Conservation (phyloP, 192 early-diverging fungal species). For the Entomortierella parvispora region DNA sequence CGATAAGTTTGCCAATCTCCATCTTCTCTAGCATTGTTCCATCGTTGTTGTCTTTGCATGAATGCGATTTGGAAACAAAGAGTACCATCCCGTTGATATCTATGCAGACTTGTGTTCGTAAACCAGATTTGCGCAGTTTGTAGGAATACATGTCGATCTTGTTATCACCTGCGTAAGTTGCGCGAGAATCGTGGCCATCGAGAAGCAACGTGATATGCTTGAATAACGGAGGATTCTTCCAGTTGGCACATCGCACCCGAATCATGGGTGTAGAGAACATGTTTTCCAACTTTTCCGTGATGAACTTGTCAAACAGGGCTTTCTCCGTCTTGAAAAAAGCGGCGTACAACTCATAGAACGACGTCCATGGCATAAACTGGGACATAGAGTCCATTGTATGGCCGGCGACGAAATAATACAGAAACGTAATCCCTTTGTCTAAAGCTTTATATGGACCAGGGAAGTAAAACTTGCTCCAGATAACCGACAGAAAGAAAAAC, state of each 20-base stretch:
- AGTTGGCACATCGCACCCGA: not conserved
- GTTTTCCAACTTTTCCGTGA: not conserved
- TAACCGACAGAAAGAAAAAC: not conserved
- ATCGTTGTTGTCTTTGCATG: constrained; percentile 1
- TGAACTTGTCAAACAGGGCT: not conserved
- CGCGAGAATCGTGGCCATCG: not conserved
- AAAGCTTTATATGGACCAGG: not conserved
- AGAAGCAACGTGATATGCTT: not conserved
- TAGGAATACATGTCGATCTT: not conserved
- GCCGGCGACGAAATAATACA: not conserved
- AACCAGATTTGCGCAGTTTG: not conserved
- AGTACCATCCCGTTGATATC: constrained; percentile 3
- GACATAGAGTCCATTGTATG: constrained; percentile 4
- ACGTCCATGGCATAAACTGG: not conserved
- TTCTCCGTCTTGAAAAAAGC: not conserved
- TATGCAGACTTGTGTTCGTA: not conserved
- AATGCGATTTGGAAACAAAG: not conserved
- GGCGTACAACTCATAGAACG: not conserved
- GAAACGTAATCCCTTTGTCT: not conserved
- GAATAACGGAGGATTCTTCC: constrained; percentile 1
- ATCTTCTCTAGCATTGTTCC: not conserved
- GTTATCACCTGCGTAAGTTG: not conserved
- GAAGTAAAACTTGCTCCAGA: too few species aligned
- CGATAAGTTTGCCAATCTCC: not conserved
- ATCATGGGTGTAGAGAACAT: constrained; percentile 1